These are phyloP conservation scores for Umbelopsis ramanniana DNA, from an alignment of 192 early-diverging fungal genomes.

Conservation along the genomic window DNA sequence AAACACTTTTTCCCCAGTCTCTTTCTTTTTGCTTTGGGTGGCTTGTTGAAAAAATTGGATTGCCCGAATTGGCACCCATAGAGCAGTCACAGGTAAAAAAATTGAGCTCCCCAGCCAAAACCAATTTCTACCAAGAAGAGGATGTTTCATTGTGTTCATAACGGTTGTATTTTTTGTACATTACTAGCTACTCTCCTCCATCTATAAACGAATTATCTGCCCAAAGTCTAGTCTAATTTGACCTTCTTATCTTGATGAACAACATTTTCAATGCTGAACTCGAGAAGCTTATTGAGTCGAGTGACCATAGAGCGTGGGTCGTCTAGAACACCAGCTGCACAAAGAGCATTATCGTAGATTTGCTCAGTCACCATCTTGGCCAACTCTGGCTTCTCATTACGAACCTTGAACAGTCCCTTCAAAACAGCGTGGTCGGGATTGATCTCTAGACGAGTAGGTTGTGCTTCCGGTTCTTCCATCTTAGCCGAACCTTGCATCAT, in stretches of 20 bases:
- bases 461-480: constrained; percentile 54
- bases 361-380: constrained; percentile 73
- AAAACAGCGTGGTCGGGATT: constrained; percentile 74
- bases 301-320: constrained; percentile 80
- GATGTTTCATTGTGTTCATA: too few species aligned
- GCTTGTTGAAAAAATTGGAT: constrained; percentile 18
- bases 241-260: constrained; percentile 42
- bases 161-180: background rate
- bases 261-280: constrained; percentile 39
- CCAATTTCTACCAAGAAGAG: too few species aligned
- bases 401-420: constrained; percentile 64
- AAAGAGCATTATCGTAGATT: constrained; percentile 75
- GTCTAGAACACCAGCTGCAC: constrained; percentile 77
- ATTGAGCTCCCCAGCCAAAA: too few species aligned
- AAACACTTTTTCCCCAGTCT: constrained; percentile 4
- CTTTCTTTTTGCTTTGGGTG: constrained; percentile 18
- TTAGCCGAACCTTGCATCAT: constrained; percentile 65
- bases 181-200: background rate
- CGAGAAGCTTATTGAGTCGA: constrained; percentile 66
- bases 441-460: constrained; percentile 75
- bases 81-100: background rate
- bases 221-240: constrained; percentile 12
- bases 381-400: constrained; percentile 59
- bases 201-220: too few species aligned
- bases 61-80: background rate